Percentiles rank a stretch among this genome's conserved stretches.
Conservation (phyloP, 257 asterid genomes). For the Apocynum venetum region DNA sequence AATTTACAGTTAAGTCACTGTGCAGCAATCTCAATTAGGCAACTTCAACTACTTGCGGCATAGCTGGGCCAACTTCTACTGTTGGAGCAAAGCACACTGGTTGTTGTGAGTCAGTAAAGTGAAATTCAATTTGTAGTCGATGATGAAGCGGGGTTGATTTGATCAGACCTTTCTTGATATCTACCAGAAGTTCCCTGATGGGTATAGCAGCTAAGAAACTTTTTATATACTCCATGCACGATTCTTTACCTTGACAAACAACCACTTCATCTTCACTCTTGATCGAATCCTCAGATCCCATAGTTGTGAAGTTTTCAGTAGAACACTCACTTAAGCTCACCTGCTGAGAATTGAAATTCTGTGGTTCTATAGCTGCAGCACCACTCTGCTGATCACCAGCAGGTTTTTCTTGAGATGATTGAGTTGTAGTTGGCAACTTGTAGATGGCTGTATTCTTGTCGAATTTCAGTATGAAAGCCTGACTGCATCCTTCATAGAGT, state of each 20-base stretch:
- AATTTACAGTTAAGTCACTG: conserved; percentile 31
- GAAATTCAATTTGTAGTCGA: conserved; percentile 87
- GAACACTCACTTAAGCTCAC: conserved; percentile 22
- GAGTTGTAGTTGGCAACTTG: conserved; percentile 34
- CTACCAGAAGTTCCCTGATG: conserved; percentile 76
- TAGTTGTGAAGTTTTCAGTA: conserved; percentile 18
- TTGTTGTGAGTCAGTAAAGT: conserved; percentile 48
- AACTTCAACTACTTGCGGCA: conserved; percentile 24
- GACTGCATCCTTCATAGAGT: conserved; percentile 81
- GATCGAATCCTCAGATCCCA: conserved; percentile 32
- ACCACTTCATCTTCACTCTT: conserved; percentile 42
- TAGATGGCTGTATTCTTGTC: conserved; percentile 51
- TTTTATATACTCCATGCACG: conserved; percentile 87
- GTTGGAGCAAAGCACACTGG: conserved; percentile 12
- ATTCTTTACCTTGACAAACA: conserved; percentile 67
- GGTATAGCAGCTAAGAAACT: conserved; percentile 94
- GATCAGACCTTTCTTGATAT: conserved; percentile 71
- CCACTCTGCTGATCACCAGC: conserved; percentile 22
- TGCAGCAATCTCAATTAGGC: conserved; percentile 19
- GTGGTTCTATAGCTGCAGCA: conserved; percentile 22
- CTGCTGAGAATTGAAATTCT: conserved; percentile 21
- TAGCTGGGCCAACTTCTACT: conserved; percentile 20
- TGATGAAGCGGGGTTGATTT: conserved; percentile 74
- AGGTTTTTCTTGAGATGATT: conserved; percentile 43
- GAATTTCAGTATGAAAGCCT: conserved; percentile 87